phyloP scores from a whole-genome alignment of 768 basidiomycete genomes.

The Lanmaoa pseudosensibilis region DNA sequence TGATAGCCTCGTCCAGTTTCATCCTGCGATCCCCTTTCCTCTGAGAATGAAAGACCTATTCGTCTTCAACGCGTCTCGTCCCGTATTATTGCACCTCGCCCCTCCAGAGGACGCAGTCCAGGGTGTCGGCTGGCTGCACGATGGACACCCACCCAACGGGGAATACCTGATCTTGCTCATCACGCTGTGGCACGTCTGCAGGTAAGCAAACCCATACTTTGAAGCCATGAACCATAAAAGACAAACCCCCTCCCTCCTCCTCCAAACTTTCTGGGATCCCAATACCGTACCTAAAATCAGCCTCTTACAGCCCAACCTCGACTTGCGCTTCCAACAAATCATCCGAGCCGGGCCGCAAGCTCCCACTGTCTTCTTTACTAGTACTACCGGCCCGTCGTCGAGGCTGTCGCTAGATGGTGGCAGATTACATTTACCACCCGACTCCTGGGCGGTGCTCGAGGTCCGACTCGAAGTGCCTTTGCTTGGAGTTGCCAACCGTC shows the following conservation, averaged over 20 bases:
- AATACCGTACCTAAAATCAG: neutral
- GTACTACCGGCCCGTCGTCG: too few species aligned
- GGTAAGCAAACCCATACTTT: conserved; percentile 38
- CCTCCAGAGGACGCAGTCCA: conserved; percentile 13
- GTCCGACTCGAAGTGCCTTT: too few species aligned
- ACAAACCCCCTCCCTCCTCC: too few species aligned
- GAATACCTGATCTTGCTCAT: conserved; percentile 73
- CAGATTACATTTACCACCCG: too few species aligned
- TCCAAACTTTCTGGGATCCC: too few species aligned
- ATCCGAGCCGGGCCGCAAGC: too few species aligned
- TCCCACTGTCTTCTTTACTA: too few species aligned
- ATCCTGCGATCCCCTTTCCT: neutral
- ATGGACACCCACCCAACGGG: conserved; percentile 56
- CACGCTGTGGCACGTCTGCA: conserved; percentile 79
- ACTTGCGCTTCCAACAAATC: too few species aligned
- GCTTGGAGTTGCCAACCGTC: neutral
- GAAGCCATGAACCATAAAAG: too few species aligned
- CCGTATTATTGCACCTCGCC: neutral
- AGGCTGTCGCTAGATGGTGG: too few species aligned
- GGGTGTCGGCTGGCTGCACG: conserved; percentile 56
- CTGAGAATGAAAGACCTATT: neutral
- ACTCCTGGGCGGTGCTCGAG: too few species aligned
- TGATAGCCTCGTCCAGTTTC: too few species aligned
- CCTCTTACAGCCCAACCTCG: neutral
- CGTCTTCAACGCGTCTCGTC: neutral